Evolutionary conservation across 169 alveolate genomes (phyloP).

Genomic region (Besnoitia besnoiti): DNA sequence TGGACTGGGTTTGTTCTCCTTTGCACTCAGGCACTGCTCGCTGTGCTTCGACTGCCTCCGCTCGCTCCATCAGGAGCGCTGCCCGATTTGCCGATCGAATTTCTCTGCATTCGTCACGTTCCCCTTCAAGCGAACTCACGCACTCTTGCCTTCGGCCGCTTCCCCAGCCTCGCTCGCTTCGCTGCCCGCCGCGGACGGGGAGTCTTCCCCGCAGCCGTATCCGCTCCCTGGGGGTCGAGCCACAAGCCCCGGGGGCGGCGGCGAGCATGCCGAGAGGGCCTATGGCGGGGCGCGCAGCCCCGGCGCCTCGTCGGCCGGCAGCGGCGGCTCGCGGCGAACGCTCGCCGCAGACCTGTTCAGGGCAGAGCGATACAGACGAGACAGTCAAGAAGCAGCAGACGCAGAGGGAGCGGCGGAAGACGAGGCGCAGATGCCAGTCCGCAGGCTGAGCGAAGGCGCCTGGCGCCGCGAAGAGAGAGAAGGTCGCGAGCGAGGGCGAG

Average conservation of each 20-base stretch:
- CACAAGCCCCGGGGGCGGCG: neutral
- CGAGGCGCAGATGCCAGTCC: neutral
- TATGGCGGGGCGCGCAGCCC: no score
- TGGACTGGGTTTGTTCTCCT: neutral
- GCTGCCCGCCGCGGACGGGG: neutral
- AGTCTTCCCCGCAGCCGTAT: neutral
- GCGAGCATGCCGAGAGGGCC: no score
- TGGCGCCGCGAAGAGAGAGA: neutral
- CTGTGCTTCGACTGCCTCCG: constrained; percentile 73
- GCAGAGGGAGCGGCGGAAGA: neutral
- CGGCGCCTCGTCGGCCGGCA: no score
- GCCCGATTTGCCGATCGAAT: constrained; percentile 75
- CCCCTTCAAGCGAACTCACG: constrained; percentile 64
- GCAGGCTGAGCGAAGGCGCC: neutral
- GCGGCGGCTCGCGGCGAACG: no score
- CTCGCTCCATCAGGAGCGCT: constrained; percentile 75
- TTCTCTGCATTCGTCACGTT: constrained; percentile 73
- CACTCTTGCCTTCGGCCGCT: neutral
- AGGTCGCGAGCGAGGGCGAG: neutral
- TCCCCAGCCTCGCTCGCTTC: neutral
- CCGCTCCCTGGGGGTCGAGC: neutral
- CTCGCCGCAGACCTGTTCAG: neutral
- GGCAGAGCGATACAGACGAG: neutral
- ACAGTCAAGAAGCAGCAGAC: neutral
- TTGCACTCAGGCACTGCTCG: constrained; percentile 62